Percentiles rank a stretch among this genome's conserved stretches.
Conservation (phyloP, 83 land plant species). For the Picea mariana region DNA sequence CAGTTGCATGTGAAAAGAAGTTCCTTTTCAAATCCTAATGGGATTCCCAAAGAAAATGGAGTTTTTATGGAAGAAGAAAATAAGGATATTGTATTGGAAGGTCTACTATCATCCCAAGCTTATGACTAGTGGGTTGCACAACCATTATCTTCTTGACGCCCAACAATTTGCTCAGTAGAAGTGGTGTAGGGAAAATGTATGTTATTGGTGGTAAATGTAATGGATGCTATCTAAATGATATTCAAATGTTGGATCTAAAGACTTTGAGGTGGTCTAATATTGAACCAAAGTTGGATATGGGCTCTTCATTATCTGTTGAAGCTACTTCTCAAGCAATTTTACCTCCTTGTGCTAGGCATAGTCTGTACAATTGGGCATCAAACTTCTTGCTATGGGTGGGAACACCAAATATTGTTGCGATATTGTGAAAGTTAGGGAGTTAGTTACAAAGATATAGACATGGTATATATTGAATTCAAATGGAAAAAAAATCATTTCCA, state of each 20-base stretch:
- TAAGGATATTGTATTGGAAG: constrained; percentile 61
- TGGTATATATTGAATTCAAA: constrained; percentile 5
- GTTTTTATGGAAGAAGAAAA: constrained; percentile 48
- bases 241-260: constrained; percentile 61
- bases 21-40: too few relatives aligned
- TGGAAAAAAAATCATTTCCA: too few relatives aligned
- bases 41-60: too few relatives aligned
- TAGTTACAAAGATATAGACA: neutral
- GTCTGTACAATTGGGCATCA: neutral
- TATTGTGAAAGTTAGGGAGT: neutral
- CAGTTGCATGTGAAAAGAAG: too few relatives aligned
- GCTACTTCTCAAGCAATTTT: constrained; percentile 23
- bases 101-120: neutral
- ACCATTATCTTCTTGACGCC: constrained; percentile 10
- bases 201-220: too few relatives aligned
- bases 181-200: too few relatives aligned
- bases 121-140: constrained; percentile 33
- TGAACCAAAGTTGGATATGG: constrained; percentile 22
- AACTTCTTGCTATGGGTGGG: neutral
- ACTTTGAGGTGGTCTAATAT: constrained; percentile 59
- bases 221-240: too few relatives aligned
- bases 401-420: neutral
- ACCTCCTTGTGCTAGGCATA: constrained; percentile 59
- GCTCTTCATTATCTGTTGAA: constrained; percentile 9
- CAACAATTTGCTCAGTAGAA: too few relatives aligned